Evolutionary conservation across 2,329 filamentous ascomycete species (phyloP).

Genomic region (Sporothrix globosa): DNA sequence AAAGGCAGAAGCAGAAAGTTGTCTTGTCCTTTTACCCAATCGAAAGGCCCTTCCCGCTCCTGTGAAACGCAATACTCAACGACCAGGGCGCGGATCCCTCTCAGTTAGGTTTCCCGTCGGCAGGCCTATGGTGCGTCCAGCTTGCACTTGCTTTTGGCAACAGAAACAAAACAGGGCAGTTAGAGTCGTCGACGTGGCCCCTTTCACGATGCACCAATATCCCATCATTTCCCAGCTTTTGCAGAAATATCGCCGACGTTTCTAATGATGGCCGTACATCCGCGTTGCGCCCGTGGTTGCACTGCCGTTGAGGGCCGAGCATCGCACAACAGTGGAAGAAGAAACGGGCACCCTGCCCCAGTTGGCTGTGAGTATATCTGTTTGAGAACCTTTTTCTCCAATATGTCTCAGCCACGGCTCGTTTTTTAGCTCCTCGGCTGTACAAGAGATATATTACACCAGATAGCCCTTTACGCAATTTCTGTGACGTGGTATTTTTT

Average conservation of each 20-base stretch:
- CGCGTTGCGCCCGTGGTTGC: neutral
- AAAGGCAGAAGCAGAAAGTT: neutral
- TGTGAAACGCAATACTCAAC: constrained; percentile 18
- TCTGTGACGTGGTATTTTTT: neutral
- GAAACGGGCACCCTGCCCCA: neutral
- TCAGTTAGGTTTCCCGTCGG: constrained; percentile 19
- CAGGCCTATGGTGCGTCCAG: neutral
- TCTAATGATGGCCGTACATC: neutral
- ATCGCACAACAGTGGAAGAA: neutral
- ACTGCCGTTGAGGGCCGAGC: constrained; percentile 20
- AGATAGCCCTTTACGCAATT: neutral
- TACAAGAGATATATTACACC: constrained; percentile 23
- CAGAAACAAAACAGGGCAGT: neutral
- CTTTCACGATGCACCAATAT: neutral
- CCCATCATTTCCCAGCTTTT: neutral
- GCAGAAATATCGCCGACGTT: neutral
- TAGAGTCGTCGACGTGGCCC: neutral
- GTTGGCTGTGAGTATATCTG: neutral
- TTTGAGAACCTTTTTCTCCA: neutral
- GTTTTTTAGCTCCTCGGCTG: constrained; percentile 3
- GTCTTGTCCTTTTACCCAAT: constrained; percentile 18
- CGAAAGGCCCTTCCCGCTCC: constrained; percentile 10
- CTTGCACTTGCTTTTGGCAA: neutral
- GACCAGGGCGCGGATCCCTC: constrained; percentile 24
- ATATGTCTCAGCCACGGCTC: constrained; percentile 10